Conservation (phyloP, 768 basidiomycete species). For the Collybiopsis confluens region DNA sequence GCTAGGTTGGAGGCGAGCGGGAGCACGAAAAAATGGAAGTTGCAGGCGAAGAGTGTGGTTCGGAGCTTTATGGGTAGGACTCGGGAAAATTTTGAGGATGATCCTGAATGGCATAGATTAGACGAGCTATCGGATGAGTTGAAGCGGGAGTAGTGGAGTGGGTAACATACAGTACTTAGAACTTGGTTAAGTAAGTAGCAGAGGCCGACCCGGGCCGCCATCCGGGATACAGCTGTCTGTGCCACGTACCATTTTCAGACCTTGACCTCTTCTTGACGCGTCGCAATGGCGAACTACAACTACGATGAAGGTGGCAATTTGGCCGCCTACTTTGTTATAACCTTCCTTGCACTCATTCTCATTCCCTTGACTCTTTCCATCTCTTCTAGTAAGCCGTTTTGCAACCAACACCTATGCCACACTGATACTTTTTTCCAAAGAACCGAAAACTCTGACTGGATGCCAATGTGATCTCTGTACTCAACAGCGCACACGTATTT, state of each 20-base stretch:
- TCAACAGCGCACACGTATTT: conserved; percentile 45
- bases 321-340: conserved; percentile 89
- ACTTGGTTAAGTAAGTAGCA: not conserved
- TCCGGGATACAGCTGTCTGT: not conserved
- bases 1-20: conserved; percentile 44
- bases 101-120: conserved; percentile 77
- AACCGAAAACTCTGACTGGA: conserved; percentile 33
- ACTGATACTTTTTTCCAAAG: conserved; percentile 20
- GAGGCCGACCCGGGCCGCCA: not conserved
- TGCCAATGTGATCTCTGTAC: conserved; percentile 64
- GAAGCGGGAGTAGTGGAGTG: conserved; percentile 28
- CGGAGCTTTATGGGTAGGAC: conserved; percentile 87
- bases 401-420: conserved; percentile 1
- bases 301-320: conserved; percentile 85
- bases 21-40: conserved; percentile 62
- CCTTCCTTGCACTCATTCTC: conserved; percentile 81
- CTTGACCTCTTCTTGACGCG: conserved; percentile 9
- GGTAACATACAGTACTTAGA: not conserved
- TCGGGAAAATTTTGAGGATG: conserved; percentile 78
- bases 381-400: conserved; percentile 40
- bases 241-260: conserved; percentile 2
- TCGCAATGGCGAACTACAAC: conserved; percentile 71
- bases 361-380: conserved; percentile 68
- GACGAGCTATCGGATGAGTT: conserved; percentile 64
- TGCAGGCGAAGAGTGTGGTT: conserved; percentile 83